phyloP scores from a whole-genome alignment of 2,329 filamentous ascomycete genomes.

The Aspergillus intermedius region DNA sequence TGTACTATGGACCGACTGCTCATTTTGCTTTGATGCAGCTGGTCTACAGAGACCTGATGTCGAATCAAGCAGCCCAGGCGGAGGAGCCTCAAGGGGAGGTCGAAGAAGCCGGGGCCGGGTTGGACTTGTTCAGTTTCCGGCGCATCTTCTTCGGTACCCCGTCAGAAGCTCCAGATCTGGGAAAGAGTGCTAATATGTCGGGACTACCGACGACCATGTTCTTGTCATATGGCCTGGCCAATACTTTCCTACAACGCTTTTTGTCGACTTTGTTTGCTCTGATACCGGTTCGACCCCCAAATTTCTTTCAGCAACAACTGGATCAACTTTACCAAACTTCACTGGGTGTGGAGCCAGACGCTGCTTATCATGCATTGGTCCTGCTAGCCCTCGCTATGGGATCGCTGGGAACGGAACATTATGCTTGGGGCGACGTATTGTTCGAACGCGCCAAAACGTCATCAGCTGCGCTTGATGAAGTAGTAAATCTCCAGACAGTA shows the following conservation, averaged over 20 bases:
- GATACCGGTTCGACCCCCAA: conserved; percentile 31
- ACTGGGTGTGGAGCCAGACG: conserved; percentile 27
- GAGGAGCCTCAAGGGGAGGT: conserved; percentile 24
- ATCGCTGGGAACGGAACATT: conserved; percentile 34
- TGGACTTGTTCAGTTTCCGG: conserved; percentile 34
- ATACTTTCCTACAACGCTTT: conserved; percentile 34
- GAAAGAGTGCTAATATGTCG: conserved; percentile 15
- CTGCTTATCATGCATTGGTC: conserved; percentile 31
- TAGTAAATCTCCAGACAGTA: conserved; percentile 41
- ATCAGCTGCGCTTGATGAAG: conserved; percentile 33
- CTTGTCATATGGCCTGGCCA: conserved; percentile 34
- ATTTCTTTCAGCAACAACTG: conserved; percentile 30
- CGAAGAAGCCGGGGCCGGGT: conserved; percentile 32
- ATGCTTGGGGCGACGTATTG: conserved; percentile 36
- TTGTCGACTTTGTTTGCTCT: conserved; percentile 37
- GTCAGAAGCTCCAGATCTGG: conserved; percentile 24
- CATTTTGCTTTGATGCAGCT: conserved; percentile 41
- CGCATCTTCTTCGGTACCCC: conserved; percentile 38
- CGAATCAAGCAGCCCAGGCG: conserved; percentile 11
- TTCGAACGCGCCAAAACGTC: conserved; percentile 40
- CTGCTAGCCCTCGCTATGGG: conserved; percentile 34
- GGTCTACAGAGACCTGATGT: conserved; percentile 29
- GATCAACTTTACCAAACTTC: conserved; percentile 29
- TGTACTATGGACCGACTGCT: conserved; percentile 44
- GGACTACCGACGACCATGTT: conserved; percentile 28